Evolutionary conservation across 305 asterid genomes (phyloP).

Genomic region (Fraxinus baroniana): DNA sequence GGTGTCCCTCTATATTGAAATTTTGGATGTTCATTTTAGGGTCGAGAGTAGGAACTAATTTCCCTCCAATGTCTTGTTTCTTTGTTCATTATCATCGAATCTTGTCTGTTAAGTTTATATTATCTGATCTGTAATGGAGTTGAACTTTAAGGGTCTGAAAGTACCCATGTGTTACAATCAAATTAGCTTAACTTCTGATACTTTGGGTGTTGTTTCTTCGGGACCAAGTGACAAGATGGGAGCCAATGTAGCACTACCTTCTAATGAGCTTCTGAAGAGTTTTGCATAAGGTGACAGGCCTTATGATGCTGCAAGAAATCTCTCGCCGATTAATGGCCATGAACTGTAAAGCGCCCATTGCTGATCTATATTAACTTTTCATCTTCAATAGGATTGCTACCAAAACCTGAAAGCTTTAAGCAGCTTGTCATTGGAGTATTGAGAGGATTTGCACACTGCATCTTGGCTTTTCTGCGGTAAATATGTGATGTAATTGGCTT

Average conservation of each 20-base stretch:
- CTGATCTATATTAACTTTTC: neutral
- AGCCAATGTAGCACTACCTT: neutral
- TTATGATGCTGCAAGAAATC: neutral
- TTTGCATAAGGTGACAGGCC: neutral
- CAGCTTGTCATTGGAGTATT: neutral
- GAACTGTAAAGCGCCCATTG: neutral
- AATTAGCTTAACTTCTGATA: neutral
- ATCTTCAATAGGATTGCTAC: neutral
- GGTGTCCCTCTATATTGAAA: neutral
- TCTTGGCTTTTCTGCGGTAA: neutral
- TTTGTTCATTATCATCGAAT: neutral
- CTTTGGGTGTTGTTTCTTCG: neutral
- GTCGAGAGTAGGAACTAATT: neutral
- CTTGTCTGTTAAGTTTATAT: neutral
- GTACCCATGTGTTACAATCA: neutral
- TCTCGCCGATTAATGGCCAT: neutral
- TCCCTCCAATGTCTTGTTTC: neutral
- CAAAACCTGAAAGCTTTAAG: neutral
- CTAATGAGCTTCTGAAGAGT: neutral
- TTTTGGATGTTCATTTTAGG: neutral
- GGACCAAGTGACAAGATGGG: neutral
- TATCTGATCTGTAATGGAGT: neutral
- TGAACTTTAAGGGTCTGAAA: neutral
- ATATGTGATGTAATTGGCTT: neutral
- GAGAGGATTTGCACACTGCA: neutral